Base-by-base conservation (phyloP, 371 early-diverging fungal species). In the Mortierella sp. region DNA sequence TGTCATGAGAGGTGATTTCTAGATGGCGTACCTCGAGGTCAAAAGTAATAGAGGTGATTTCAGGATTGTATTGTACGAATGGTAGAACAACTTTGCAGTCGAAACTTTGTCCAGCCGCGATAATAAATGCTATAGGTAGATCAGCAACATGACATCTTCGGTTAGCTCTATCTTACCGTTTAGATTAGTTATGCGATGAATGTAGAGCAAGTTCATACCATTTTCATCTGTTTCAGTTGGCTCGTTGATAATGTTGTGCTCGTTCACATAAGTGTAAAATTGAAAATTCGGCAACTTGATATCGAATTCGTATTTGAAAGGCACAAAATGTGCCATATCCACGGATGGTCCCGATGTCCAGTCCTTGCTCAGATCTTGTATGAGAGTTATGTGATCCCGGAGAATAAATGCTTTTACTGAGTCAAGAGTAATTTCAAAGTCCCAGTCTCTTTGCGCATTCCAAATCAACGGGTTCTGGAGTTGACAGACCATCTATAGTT, bases 221-320 rank as follows among this genome's bases (percentile, higher is more conserved):
- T 96, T 96, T 55, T 95, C 94, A 24, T 91, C 90, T 1, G 88
- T 72, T 30, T 93, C 92, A 28, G 87, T 89, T 3, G 91, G 92
- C 75, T 94, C 93, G 70, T 93, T 90, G 68, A 96, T 94, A 11
- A 96, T 91, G 83, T 96, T 96, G 67, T 92, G 88, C 62, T 94
- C 94, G 70, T 96, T 96, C 22, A 92, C 90, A 77, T 92, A 95
- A 8, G 95, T 86, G 66, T 86, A 88, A 8, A 94, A 70, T 30
- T 85, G 80, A 26, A 91, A 87, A 35, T 92, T 86, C 4, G 87
- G 85, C 12, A 94, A 68, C 3, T 78, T 75, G 30, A 93, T 77
- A 24, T 87, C 83, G 58, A 94, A 73, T 18, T 77, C 74, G 77
- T 96, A 95, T 12, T 85, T 86, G 57, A 90, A 89, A 2, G 96